Percentiles rank a stretch among this genome's conserved stretches.
Conservation (phyloP, 2,329 filamentous ascomycete species). For the Trichoderma asperellum region DNA sequence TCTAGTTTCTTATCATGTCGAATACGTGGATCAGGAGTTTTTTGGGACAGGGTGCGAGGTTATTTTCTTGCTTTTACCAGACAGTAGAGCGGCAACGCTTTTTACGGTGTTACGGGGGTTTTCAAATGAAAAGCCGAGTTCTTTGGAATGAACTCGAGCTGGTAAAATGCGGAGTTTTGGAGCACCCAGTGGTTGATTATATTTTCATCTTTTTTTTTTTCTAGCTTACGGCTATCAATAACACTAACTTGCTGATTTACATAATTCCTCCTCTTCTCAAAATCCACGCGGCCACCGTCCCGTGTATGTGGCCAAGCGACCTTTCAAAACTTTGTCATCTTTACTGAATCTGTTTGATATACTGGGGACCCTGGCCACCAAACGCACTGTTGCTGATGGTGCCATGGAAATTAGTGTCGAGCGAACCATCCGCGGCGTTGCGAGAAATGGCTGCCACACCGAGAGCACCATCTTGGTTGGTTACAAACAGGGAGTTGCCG, state of each 20-base stretch:
- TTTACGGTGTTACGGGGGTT: slow-evolving; percentile 1
- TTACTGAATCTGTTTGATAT: slow-evolving; percentile 22
- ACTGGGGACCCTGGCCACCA: slow-evolving; percentile 24
- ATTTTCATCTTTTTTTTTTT: neutral
- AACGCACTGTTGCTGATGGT: slow-evolving; percentile 9
- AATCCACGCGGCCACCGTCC: no score
- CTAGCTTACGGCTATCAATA: neutral
- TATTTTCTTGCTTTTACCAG: neutral
- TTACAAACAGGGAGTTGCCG: slow-evolving; percentile 49
- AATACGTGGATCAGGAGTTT: neutral
- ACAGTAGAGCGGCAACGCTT: slow-evolving; percentile 22
- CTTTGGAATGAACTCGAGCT: slow-evolving; percentile 1
- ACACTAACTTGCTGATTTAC: neutral
- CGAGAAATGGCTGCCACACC: slow-evolving; percentile 46
- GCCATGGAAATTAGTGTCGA: slow-evolving; percentile 12
- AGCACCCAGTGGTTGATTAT: neutral
- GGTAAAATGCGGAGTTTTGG: neutral
- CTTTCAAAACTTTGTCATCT: neutral
- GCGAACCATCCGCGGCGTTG: slow-evolving; percentile 6
- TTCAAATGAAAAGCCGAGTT: neutral
- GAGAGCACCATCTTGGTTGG: slow-evolving; percentile 49
- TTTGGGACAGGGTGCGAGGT: neutral
- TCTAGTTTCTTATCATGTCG: neutral
- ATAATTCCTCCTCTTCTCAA: neutral
- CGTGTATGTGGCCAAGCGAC: neutral